A percentile compares a stretch with the other conserved stretches of the same genome.
Conservation (phyloP, 1,284 basidiomycete species). For the Afroboletus lepidellus region DNA sequence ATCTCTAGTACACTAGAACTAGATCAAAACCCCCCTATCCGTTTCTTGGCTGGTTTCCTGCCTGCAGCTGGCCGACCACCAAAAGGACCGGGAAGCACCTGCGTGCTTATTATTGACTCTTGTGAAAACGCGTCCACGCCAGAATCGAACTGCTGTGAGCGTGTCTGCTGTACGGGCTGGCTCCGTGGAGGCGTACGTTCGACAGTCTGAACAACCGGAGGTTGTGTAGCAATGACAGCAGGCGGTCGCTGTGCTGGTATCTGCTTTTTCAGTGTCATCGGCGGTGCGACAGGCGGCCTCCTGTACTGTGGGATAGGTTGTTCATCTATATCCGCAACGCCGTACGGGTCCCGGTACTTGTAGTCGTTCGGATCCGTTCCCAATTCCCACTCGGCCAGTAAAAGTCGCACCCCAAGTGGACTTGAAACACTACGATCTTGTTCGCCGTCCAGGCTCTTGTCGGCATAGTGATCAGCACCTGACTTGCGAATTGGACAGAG, state of each 20-base stretch:
- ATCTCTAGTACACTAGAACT: not conserved
- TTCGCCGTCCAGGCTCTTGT: slow-evolving; percentile 15
- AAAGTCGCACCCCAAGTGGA: slow-evolving; percentile 55
- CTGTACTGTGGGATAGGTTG: slow-evolving; percentile 18
- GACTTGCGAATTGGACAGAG: slow-evolving; percentile 47
- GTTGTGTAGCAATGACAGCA: slow-evolving; percentile 31
- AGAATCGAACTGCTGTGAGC: slow-evolving; percentile 16
- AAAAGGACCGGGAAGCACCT: slow-evolving; percentile 67
- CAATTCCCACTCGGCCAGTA: slow-evolving; percentile 66
- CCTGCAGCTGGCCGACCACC: slow-evolving; percentile 52
- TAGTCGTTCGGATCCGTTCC: slow-evolving; percentile 52
- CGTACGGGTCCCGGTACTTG: slow-evolving; percentile 56
- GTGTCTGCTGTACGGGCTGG: slow-evolving; percentile 7
- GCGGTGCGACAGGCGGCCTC: not conserved
- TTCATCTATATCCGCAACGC: slow-evolving; percentile 29
- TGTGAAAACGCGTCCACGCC: slow-evolving; percentile 38
- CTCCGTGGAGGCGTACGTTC: slow-evolving; percentile 9
- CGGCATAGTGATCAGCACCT: slow-evolving; percentile 30
- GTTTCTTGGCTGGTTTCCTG: slow-evolving; percentile 65
- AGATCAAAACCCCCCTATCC: slow-evolving; percentile 68
- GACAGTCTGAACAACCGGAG: slow-evolving; percentile 14
- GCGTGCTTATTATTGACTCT: slow-evolving; percentile 57
- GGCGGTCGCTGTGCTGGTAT: slow-evolving; percentile 34
- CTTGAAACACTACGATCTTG: slow-evolving; percentile 23
- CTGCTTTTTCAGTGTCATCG: slow-evolving; percentile 23